Evolutionary conservation across 148 eudicot genomes (phyloP).

Genomic region (Chenopodium quinoa): DNA sequence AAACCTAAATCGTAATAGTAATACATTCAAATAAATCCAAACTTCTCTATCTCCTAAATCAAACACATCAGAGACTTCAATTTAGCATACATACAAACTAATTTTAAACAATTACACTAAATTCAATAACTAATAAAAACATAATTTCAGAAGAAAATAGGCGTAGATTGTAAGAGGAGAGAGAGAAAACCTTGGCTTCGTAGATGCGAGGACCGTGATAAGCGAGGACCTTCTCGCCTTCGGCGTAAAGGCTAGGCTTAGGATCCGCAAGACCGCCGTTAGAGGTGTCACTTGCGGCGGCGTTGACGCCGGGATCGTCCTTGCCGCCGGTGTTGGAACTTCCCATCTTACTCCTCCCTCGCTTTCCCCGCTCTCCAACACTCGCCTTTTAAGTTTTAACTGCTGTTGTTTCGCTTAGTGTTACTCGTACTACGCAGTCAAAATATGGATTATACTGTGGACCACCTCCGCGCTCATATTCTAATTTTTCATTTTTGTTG

Average conservation of each 20-base stretch:
- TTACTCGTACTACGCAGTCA: too few relatives aligned
- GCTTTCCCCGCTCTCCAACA: not conserved
- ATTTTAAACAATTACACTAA: not conserved
- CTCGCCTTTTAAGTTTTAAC: not conserved
- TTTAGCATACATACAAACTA: not conserved
- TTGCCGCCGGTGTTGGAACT: constrained; percentile 54
- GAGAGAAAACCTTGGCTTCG: constrained; percentile 75
- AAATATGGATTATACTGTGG: not conserved
- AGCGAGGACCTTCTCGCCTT: constrained; percentile 90
- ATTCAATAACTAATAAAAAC: too few relatives aligned
- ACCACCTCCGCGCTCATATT: not conserved
- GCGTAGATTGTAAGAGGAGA: not conserved
- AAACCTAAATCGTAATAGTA: constrained; percentile 10
- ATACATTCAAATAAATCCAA: not conserved
- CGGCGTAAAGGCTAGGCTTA: constrained; percentile 46
- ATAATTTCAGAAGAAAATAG: not conserved
- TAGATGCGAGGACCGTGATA: constrained; percentile 95
- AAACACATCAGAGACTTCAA: not conserved
- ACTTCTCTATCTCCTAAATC: not conserved
- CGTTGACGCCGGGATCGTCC: constrained; percentile 60
- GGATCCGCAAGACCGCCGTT: constrained; percentile 53
- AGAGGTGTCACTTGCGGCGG: constrained; percentile 57
- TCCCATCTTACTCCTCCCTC: constrained; percentile 44
- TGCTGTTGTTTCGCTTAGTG: too few relatives aligned
- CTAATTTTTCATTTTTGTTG: not conserved